Evolutionary conservation across 1,284 basidiomycete species (phyloP), one percentile per base, ranked within the genome.

Genomic region (Melanopsichium pennsylvanicum): DNA sequence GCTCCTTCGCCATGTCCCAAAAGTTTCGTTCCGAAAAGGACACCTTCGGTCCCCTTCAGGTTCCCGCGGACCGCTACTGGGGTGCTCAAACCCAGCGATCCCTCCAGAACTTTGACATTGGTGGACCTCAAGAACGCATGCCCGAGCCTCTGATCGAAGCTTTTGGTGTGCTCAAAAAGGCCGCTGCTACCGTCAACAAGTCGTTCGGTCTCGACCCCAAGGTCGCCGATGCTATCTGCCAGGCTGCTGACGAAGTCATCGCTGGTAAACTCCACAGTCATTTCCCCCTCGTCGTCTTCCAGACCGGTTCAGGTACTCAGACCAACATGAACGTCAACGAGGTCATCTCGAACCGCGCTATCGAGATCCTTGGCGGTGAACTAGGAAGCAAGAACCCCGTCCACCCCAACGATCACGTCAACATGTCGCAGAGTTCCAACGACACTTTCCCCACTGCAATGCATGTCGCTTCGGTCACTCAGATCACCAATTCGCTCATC

Each of bases 311-410:
- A 56, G 96, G 96, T 44, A 99, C 96, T 3, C 96, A 99, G 84
- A 95, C 92, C 82, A 99, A 99, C 86, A 99, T 99, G 96, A 99
- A 98, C 83, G 91, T 88, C 63, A 99, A 99, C 83, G 96, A 99
- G 87, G 95, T 98, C 80, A 96, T 99, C 82, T 94, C 92, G 25
- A 99, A 99, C 83, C 89, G 95, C 63, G 96, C 96, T 31, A 99
- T 98, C 79, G 93, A 99, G 84, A 85, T 97, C 70, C 88, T 98
- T 64, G 96, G 96, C 19, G 96, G 96, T 23, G 87, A 96, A 84
- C 86, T 97, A 50, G 96, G 96, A 38, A 92, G 90, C 61, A 99
- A 98, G 86, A 93, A 87, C 80, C 96, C 96, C 23, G 94, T 99
- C 11, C 96, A 99, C 83, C 96, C 96, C 37, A 99, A 99, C 82